A percentile compares a stretch with the other conserved stretches of the same genome.
Conservation (phyloP, 192 early-diverging fungal species). For the Linnemannia zychae region DNA sequence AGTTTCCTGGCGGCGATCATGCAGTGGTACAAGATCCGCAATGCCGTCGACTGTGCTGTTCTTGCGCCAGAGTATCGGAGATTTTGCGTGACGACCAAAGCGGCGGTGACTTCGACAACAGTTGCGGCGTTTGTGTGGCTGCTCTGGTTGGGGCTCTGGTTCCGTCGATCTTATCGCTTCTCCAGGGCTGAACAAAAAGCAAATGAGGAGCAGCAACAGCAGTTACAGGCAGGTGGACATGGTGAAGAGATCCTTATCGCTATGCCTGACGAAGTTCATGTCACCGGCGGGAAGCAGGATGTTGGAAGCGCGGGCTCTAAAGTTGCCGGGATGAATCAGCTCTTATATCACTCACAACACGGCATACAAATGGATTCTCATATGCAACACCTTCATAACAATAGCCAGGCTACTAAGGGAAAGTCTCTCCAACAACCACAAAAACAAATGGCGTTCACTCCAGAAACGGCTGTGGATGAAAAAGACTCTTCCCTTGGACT, state of each 20-base stretch:
- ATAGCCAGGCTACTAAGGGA: neutral
- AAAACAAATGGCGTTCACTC: neutral
- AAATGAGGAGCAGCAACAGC: neutral
- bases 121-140: slow-evolving; percentile 9
- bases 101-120: slow-evolving; percentile 4
- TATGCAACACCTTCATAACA: neutral
- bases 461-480: neutral
- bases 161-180: neutral
- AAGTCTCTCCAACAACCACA: neutral
- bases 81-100: slow-evolving; percentile 29
- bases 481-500: slow-evolving; percentile 23
- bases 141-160: slow-evolving; percentile 19
- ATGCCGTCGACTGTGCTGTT: neutral
- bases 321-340: neutral
- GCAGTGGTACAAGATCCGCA: slow-evolving; percentile 26
- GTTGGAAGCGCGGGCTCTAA: neutral
- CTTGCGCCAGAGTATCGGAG: neutral
- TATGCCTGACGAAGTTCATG: slow-evolving; percentile 12
- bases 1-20: neutral
- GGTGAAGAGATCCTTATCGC: neutral
- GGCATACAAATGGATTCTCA: neutral
- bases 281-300: too few relatives aligned
- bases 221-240: neutral
- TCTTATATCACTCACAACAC: neutral
- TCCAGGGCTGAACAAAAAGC: neutral